Percentiles rank a stretch among this genome's conserved stretches.
phyloP scores from a whole-genome alignment of 176 grass and related monocot species.

The Paspalum vaginatum region DNA sequence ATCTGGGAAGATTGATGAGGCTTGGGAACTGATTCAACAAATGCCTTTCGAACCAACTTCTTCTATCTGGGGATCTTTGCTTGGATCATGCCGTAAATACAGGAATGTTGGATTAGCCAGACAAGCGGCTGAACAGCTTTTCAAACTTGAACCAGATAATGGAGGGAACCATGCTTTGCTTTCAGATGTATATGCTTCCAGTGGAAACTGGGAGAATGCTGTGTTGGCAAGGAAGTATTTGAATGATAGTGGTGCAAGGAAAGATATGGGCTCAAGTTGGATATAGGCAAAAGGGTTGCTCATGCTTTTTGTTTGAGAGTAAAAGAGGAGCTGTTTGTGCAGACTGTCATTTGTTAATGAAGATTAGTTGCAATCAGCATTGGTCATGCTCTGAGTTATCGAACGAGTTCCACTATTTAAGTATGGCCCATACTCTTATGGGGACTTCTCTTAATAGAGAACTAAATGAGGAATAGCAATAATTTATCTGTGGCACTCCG shows the following conservation, averaged over 20 bases:
- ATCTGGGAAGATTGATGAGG: conserved; percentile 59
- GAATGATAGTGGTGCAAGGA: conserved; percentile 62
- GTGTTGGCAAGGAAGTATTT: conserved; percentile 54
- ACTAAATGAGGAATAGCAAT: conserved; percentile 12
- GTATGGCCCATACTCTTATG: conserved; percentile 48
- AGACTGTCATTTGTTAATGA: conserved; percentile 57
- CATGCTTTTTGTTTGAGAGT: conserved; percentile 41
- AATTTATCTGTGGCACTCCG: conserved; percentile 27
- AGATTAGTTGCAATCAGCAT: conserved; percentile 23
- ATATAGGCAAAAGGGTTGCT: conserved; percentile 50
- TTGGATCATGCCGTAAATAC: conserved; percentile 63
- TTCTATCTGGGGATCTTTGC: conserved; percentile 68
- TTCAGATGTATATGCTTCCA: conserved; percentile 68
- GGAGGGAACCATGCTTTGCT: conserved; percentile 70
- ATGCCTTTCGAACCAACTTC: conserved; percentile 47
- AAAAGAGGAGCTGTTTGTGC: conserved; percentile 57
- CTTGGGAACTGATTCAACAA: conserved; percentile 58
- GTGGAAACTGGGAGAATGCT: conserved; percentile 59
- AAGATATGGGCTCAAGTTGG: conserved; percentile 70
- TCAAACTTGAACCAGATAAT: conserved; percentile 69
- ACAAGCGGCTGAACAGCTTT: conserved; percentile 66
- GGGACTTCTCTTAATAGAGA: conserved; percentile 54
- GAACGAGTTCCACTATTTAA: conserved; percentile 51
- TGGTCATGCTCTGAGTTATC: conserved; percentile 50
- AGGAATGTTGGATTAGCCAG: conserved; percentile 50